These are phyloP conservation scores for Ophiostoma triangulosporum DNA, from an alignment of 2,329 filamentous ascomycete species.

Conservation along the genomic window DNA sequence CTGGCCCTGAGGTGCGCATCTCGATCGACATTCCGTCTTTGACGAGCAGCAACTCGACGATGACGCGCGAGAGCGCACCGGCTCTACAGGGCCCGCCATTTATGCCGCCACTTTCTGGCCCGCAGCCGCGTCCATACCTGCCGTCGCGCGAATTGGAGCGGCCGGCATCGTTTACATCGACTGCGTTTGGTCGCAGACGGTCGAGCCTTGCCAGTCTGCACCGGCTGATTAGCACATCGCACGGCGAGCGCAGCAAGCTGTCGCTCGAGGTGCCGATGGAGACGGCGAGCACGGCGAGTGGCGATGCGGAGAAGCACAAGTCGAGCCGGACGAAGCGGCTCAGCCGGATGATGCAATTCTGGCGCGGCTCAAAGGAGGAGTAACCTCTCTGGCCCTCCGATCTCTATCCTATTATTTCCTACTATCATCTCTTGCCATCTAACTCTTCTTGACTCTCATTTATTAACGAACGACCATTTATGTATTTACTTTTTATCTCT, in stretches of 20 bases:
- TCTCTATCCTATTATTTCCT: neutral
- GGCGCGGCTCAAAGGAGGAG: conserved; percentile 44
- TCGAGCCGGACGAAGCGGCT: conserved; percentile 54
- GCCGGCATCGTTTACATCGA: conserved; percentile 47
- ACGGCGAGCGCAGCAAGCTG: conserved; percentile 62
- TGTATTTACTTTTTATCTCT: conserved; percentile 4
- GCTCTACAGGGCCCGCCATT: conserved; percentile 28
- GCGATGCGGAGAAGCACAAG: conserved; percentile 41
- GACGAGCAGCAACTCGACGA: conserved; percentile 65
- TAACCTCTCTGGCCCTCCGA: neutral
- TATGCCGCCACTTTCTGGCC: conserved; percentile 5
- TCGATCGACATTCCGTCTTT: conserved; percentile 59
- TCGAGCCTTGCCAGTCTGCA: conserved; percentile 67
- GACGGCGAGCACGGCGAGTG: conserved; percentile 15
- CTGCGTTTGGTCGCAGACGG: conserved; percentile 53
- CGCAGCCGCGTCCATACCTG: conserved; percentile 34
- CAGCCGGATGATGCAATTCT: conserved; percentile 67
- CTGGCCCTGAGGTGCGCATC: conserved; percentile 56
- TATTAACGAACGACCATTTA: conserved; percentile 11
- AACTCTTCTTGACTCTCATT: conserved; percentile 4
- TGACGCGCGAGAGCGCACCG: conserved; percentile 53
- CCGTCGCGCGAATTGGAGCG: conserved; percentile 38
- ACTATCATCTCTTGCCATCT: neutral
- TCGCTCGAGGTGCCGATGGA: conserved; percentile 52
- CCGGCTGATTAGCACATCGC: conserved; percentile 59